Evolutionary conservation across 768 basidiomycete species (phyloP).

Genomic region (Auricularia auricula-judae): DNA sequence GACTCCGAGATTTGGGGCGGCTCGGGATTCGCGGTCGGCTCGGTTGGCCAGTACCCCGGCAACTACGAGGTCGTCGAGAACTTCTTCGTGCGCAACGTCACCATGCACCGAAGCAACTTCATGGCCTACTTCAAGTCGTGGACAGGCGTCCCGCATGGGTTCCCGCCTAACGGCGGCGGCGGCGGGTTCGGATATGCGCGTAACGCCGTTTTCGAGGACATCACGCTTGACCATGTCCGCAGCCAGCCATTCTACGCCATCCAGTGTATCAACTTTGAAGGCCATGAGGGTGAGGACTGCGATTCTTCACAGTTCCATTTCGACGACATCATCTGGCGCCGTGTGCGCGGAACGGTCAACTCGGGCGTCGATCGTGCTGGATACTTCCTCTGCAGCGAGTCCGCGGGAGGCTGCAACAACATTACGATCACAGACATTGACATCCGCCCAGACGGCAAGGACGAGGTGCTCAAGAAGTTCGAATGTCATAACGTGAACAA

Average conservation of each 20-base stretch:
- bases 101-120: constrained; percentile 15
- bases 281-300: constrained; percentile 20
- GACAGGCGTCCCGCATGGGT: constrained; percentile 22
- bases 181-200: constrained; percentile 21
- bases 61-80: constrained; percentile 20
- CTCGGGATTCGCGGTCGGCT: constrained; percentile 30
- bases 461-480: not conserved
- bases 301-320: constrained; percentile 24
- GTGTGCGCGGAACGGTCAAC: constrained; percentile 16
- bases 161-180: constrained; percentile 26
- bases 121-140: constrained; percentile 27
- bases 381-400: constrained; percentile 22
- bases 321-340: constrained; percentile 23
- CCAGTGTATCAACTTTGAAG: constrained; percentile 23
- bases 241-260: constrained; percentile 13
- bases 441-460: not conserved
- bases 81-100: constrained; percentile 19
- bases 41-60: constrained; percentile 26
- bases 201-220: constrained; percentile 17
- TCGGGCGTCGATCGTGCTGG: constrained; percentile 18
- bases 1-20: constrained; percentile 27
- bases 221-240: constrained; percentile 15
- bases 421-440: not conserved
- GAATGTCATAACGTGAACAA: not conserved
- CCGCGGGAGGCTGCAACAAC: no score